phyloP scores from a whole-genome alignment of 2,329 filamentous ascomycete species.

The Orbilia ellipsospora region DNA sequence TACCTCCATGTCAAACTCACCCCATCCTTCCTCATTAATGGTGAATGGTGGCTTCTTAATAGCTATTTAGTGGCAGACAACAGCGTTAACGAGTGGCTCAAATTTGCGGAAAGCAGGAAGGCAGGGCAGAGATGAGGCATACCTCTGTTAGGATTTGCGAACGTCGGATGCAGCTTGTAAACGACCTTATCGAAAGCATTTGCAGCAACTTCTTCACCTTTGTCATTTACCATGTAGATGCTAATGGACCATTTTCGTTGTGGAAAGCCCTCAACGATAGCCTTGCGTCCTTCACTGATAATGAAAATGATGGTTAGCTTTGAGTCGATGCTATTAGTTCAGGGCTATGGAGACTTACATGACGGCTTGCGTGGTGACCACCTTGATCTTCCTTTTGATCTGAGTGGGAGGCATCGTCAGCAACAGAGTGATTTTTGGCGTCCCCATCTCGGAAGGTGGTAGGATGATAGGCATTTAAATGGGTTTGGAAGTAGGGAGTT shows the following conservation, averaged over 20 bases:
- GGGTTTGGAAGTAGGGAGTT: background rate
- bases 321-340: background rate
- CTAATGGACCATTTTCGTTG: conserved; percentile 93
- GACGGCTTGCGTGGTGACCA: conserved; percentile 89
- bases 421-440: background rate
- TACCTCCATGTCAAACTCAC: conserved; percentile 96
- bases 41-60: conserved; percentile 87
- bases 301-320: background rate
- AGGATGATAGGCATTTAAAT: background rate
- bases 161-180: conserved; percentile 94
- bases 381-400: conserved; percentile 87
- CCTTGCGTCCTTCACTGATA: conserved; percentile 65
- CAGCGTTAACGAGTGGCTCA: background rate
- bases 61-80: conserved; percentile 65
- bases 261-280: conserved; percentile 85
- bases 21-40: conserved; percentile 95
- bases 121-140: conserved; percentile 62
- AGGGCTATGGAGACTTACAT: conserved; percentile 72
- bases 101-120: background rate
- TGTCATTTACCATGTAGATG: conserved; percentile 84
- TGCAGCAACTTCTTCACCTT: conserved; percentile 79
- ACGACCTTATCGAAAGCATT: conserved; percentile 90
- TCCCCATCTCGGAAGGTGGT: conserved; percentile 2
- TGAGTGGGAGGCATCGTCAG: conserved; percentile 61
- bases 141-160: conserved; percentile 88